A percentile compares a stretch with the other conserved stretches of the same genome.
Evolutionary conservation across 208 protist species (phyloP).

Genomic region (Entamoeba histolytica): DNA sequence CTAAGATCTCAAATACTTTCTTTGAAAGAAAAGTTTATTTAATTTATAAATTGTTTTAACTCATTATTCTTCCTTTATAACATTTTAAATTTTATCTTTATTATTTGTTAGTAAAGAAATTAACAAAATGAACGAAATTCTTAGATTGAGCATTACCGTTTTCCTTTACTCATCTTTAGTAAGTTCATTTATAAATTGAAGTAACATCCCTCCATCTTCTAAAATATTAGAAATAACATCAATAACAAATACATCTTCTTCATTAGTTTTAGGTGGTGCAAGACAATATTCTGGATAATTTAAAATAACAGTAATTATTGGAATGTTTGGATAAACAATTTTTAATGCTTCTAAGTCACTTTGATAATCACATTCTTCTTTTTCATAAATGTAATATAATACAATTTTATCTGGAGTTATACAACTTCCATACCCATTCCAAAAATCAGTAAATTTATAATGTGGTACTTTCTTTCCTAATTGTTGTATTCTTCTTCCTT

Average conservation of each 20-base stretch:
- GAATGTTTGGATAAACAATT: neutral
- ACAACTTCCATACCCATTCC: neutral
- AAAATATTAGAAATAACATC: neutral
- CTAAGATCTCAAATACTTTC: neutral
- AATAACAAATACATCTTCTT: neutral
- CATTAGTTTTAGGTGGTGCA: neutral
- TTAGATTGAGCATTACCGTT: no score
- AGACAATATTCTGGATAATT: neutral
- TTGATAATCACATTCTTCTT: neutral
- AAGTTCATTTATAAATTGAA: neutral
- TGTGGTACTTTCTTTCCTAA: neutral
- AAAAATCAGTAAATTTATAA: neutral
- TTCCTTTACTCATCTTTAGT: neutral
- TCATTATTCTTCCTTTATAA: no score
- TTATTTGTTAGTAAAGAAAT: no score
- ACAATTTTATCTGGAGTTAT: neutral
- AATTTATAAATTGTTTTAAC: no score
- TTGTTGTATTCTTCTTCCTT: neutral
- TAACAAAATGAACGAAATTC: no score
- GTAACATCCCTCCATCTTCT: neutral
- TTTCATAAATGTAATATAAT: neutral
- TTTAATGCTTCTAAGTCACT: neutral
- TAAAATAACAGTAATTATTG: neutral
- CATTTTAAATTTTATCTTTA: no score
- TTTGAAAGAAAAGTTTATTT: no score